A percentile compares a stretch with the other conserved stretches of the same genome.
These are phyloP conservation scores for Colletotrichum salicis DNA, from an alignment of 2,329 filamentous ascomycete species.

Conservation along the genomic window DNA sequence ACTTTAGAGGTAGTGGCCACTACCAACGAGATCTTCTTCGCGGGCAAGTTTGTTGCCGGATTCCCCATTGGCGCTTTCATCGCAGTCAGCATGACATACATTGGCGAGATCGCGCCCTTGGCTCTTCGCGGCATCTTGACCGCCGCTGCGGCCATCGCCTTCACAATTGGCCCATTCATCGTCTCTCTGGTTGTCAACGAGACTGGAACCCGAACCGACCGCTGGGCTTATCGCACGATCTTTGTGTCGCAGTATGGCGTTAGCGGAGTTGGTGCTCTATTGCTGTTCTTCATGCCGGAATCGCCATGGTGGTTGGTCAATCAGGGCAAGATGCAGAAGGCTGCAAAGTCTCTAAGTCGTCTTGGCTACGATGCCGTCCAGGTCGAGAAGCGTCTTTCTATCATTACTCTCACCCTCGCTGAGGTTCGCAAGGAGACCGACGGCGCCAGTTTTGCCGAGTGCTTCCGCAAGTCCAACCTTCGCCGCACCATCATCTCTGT, in stretches of 20 bases:
- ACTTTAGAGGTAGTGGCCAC: conserved; percentile 46
- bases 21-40: conserved; percentile 52
- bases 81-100: conserved; percentile 43
- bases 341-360: conserved; percentile 40
- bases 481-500: conserved; percentile 53
- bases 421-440: conserved; percentile 48
- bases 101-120: conserved; percentile 45
- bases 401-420: conserved; percentile 45
- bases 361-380: conserved; percentile 44
- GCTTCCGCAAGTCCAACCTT: conserved; percentile 51
- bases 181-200: conserved; percentile 46
- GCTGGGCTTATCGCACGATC: conserved; percentile 46
- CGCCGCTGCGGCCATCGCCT: conserved; percentile 41
- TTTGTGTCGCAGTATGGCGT: conserved; percentile 33
- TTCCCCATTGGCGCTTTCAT: conserved; percentile 46
- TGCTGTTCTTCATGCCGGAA: conserved; percentile 49
- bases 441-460: conserved; percentile 51
- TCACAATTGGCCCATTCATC: conserved; percentile 42
- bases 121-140: conserved; percentile 44
- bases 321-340: conserved; percentile 39
- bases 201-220: conserved; percentile 39
- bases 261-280: conserved; percentile 23
- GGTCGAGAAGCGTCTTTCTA: conserved; percentile 44
- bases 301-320: conserved; percentile 54
- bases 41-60: conserved; percentile 55